phyloP scores from a whole-genome alignment of 2,329 filamentous ascomycete species.

The Dactylellina haptotyla region DNA sequence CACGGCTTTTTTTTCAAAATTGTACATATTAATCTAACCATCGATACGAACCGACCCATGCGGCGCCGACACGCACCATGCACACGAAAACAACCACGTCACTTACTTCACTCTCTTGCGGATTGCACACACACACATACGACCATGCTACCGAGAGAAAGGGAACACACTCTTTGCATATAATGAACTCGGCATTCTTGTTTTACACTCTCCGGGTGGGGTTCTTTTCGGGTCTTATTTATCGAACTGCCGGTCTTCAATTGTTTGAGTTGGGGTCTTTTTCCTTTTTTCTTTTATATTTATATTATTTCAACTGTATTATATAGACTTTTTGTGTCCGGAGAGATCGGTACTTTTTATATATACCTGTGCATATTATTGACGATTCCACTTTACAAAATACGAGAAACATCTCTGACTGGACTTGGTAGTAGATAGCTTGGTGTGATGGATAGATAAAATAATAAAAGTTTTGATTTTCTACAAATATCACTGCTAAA shows the following conservation, averaged over 20 bases:
- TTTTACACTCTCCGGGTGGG: slow-evolving; percentile 16
- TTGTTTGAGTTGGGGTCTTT: background rate
- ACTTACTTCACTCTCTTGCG: too few relatives aligned
- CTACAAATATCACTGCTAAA: too few relatives aligned
- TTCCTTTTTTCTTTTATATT: slow-evolving; percentile 23
- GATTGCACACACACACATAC: too few relatives aligned
- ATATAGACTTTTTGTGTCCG: slow-evolving; percentile 22
- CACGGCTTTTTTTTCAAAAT: background rate
- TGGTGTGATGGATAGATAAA: background rate
- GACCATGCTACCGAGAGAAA: slow-evolving; percentile 10
- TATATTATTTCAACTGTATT: slow-evolving; percentile 39
- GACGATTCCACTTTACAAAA: slow-evolving; percentile 49
- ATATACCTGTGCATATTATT: slow-evolving; percentile 33
- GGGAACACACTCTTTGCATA: background rate
- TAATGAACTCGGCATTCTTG: too few relatives aligned
- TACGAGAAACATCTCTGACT: slow-evolving; percentile 3
- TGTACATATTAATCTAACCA: slow-evolving; percentile 1
- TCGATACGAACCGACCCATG: background rate
- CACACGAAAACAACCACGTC: background rate
- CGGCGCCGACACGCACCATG: background rate
- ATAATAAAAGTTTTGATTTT: slow-evolving; percentile 13
- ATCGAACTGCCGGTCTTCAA: background rate
- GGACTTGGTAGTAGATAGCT: too few relatives aligned
- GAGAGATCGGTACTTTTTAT: too few relatives aligned
- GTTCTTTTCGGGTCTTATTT: slow-evolving; percentile 27